Evolutionary conservation across 371 early-diverging fungal genomes (phyloP), one percentile per base, ranked within the genome.

Genomic region (Apophysomyces trapeziformis): DNA sequence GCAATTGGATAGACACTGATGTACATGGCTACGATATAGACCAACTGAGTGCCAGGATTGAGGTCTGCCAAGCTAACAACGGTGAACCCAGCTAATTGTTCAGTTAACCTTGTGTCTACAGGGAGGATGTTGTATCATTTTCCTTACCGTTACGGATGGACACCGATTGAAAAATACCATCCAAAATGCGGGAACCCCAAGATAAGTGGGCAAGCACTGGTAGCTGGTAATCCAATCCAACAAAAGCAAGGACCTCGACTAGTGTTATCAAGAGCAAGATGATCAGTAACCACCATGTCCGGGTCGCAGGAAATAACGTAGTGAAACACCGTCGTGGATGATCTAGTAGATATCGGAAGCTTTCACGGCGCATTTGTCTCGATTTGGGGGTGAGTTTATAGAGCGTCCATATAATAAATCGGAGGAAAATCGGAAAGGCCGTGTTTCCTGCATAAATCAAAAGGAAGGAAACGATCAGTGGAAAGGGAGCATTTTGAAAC

Each of bases 1-100:
- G 83, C 78, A 6, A 83, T 80, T 8, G 83, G 83, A 45, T 83
- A 83, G 8, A 83, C 83, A 67, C 78, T 78, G 46, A 83, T 83
- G 61, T 83, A 83, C 83, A 83, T 83, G n/a, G 80, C 80, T 18
- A 83, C 68, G 44, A 83, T 78, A 50, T 78, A 83, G 0, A 80
- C 72, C 9, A 83, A 58, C 39, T 78, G 80, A 4, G 79, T 72
- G 12, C 78, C 80, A 32, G 80, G 83, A 44, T 83, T 83, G 0
- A 83, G n/a, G 45, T 76, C 76, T 16, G 71, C 64, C n/a, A 83
- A 66, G 63, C 64, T 67, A 5, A 79, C 66, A 5, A 83, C 80
- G 61, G 67, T 68, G 44, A 83, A 83, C 1, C 83, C 83, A 36
- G 83, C 82, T 79, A 69, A 69, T 16, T 26, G 32, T 26, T 26